Evolutionary conservation across 2,329 filamentous ascomycete species (phyloP).

Genomic region (Ceratocystis colombiana): DNA sequence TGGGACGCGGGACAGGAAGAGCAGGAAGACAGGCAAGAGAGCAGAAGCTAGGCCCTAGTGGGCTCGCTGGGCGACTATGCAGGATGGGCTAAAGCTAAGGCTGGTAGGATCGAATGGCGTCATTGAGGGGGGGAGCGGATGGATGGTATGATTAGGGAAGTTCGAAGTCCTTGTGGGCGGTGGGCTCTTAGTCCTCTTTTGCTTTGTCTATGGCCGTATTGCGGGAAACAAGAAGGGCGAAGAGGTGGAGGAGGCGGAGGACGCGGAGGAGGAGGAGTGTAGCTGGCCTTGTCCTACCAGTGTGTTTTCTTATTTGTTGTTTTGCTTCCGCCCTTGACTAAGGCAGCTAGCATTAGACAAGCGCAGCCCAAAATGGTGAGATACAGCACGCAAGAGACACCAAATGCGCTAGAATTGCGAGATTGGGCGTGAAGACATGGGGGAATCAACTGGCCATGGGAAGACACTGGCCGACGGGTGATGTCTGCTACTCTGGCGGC

Average conservation of each 20-base stretch:
- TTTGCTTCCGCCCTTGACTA: too few relatives aligned
- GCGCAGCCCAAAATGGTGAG: neutral
- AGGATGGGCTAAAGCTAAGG: neutral
- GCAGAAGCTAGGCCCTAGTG: neutral
- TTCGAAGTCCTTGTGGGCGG: neutral
- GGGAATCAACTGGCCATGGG: neutral
- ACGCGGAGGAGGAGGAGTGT: too few relatives aligned
- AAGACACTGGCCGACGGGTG: neutral
- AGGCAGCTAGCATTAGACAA: neutral
- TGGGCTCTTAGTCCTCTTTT: neutral
- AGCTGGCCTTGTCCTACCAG: too few relatives aligned
- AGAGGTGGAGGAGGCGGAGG: too few relatives aligned
- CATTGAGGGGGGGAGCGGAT: neutral
- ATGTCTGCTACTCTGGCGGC: too few relatives aligned
- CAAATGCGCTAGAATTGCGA: neutral
- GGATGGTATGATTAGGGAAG: neutral
- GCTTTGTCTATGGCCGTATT: too few relatives aligned
- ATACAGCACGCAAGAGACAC: neutral
- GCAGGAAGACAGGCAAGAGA: neutral
- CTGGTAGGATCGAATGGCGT: slow-evolving; percentile 16
- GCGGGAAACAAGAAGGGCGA: too few relatives aligned
- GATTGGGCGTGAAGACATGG: neutral
- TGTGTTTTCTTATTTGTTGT: too few relatives aligned
- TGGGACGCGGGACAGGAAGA: neutral
- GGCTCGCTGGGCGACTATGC: neutral